Evolutionary conservation across 225 moss, liverwort and hornwort species (phyloP).

Genomic region (Lunularia cruciata): DNA sequence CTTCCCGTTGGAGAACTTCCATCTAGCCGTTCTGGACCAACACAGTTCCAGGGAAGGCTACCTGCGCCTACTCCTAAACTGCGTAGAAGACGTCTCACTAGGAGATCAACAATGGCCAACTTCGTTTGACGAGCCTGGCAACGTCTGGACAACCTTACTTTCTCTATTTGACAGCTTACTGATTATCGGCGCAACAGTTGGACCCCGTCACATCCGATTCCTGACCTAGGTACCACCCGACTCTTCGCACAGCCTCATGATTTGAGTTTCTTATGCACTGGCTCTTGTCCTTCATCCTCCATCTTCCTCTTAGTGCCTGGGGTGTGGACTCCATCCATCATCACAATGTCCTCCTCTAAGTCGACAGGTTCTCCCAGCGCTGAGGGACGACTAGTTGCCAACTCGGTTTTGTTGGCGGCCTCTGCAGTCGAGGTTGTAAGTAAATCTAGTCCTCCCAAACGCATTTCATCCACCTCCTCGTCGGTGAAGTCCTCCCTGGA

Average conservation of each 20-base stretch:
- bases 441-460: constrained; percentile 57
- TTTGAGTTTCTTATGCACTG: constrained; percentile 6
- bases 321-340: constrained; percentile 10
- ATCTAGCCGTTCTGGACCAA: background rate
- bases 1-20: background rate
- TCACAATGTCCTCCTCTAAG: constrained; percentile 18
- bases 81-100: too few relatives aligned
- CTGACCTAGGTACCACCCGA: too few relatives aligned
- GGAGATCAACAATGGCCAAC: too few relatives aligned
- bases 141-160: background rate
- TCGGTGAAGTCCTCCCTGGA: constrained; percentile 84
- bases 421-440: constrained; percentile 23
- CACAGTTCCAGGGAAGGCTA: too few relatives aligned
- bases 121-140: too few relatives aligned
- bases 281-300: constrained; percentile 20
- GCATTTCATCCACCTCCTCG: constrained; percentile 75
- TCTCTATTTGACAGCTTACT: background rate
- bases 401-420: constrained; percentile 4
- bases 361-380: background rate
- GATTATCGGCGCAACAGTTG: too few relatives aligned
- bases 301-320: constrained; percentile 13
- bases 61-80: too few relatives aligned
- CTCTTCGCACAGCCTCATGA: background rate
- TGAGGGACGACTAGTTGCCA: background rate
- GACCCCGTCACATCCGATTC: background rate